phyloP scores from a whole-genome alignment of 2,329 filamentous ascomycete species.

The Pezicula radicicola region DNA sequence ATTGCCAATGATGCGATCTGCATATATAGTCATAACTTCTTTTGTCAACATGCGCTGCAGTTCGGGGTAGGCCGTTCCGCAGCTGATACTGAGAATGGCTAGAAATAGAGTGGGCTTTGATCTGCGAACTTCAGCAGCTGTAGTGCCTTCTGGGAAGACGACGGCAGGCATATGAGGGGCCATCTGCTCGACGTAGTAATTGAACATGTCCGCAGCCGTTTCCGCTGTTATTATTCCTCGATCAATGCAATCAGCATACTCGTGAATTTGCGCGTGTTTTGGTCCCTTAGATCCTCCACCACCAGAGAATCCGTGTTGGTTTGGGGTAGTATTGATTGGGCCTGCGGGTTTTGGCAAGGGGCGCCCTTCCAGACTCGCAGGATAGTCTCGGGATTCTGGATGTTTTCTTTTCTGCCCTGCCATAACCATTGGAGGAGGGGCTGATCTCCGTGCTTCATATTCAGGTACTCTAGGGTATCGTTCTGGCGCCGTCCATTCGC shows the following conservation, averaged over 20 bases:
- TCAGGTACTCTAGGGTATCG: slow-evolving; percentile 22
- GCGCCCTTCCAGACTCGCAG: slow-evolving; percentile 1
- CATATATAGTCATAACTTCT: slow-evolving; percentile 45
- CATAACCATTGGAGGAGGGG: slow-evolving; percentile 28
- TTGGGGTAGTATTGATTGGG: not conserved
- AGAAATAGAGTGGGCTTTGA: slow-evolving; percentile 66
- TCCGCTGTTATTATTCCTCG: slow-evolving; percentile 55
- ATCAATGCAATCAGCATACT: slow-evolving; percentile 46
- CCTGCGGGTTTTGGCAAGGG: slow-evolving; percentile 2
- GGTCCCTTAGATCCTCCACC: not conserved
- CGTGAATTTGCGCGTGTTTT: slow-evolving; percentile 18
- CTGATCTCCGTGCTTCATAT: slow-evolving; percentile 16
- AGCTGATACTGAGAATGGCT: slow-evolving; percentile 61
- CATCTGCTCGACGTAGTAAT: slow-evolving; percentile 58
- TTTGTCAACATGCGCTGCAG: slow-evolving; percentile 41
- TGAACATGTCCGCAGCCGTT: slow-evolving; percentile 52
- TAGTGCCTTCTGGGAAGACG: slow-evolving; percentile 52
- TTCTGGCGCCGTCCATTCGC: slow-evolving; percentile 17
- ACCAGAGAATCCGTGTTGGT: not conserved
- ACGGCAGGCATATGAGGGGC: slow-evolving; percentile 59
- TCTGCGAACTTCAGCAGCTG: slow-evolving; percentile 52
- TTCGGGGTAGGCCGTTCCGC: slow-evolving; percentile 48
- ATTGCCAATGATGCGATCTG: slow-evolving; percentile 43
- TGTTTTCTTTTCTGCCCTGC: slow-evolving; percentile 31
- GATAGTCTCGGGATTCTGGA: slow-evolving; percentile 17